Evolutionary conservation across 805 yeast genomes (phyloP).

Genomic region (Lachancea thermotolerans): DNA sequence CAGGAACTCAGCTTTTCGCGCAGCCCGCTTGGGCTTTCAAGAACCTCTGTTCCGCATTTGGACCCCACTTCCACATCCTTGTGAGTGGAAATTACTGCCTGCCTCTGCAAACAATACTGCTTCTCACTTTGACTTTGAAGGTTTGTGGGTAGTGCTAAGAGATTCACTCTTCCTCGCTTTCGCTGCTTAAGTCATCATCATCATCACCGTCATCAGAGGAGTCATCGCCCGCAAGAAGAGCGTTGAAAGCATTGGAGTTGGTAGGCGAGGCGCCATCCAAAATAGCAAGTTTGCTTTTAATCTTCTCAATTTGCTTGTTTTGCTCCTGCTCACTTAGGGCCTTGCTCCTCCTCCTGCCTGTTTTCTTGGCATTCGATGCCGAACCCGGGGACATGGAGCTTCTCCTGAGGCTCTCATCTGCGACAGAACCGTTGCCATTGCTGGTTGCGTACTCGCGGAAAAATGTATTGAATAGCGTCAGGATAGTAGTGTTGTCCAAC

Average conservation of each 20-base stretch:
- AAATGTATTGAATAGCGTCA: slow-evolving; percentile 79
- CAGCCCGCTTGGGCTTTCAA: too few species aligned
- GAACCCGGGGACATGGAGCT: slow-evolving; percentile 10
- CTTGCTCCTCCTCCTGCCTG: slow-evolving; percentile 44
- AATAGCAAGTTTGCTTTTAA: slow-evolving; percentile 70
- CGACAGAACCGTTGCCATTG: slow-evolving; percentile 8
- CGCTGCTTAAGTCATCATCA: slow-evolving; percentile 45
- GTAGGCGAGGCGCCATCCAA: slow-evolving; percentile 51
- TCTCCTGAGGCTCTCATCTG: slow-evolving; percentile 12
- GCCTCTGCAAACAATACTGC: too few species aligned
- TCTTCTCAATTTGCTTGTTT: slow-evolving; percentile 57
- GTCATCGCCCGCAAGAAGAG: slow-evolving; percentile 16
- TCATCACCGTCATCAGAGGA: slow-evolving; percentile 34
- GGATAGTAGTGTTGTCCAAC: slow-evolving; percentile 74
- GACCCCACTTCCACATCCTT: too few species aligned
- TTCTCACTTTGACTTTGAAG: too few species aligned
- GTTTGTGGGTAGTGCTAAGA: too few species aligned
- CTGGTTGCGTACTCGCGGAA: slow-evolving; percentile 40
- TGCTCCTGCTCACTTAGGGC: slow-evolving; percentile 62
- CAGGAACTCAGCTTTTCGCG: too few species aligned
- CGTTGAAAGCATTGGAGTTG: slow-evolving; percentile 28
- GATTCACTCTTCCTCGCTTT: slow-evolving; percentile 63
- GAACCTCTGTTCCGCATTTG: too few species aligned
- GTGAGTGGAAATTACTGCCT: too few species aligned
- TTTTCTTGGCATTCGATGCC: slow-evolving; percentile 4